These are phyloP conservation scores for Cercospora sesami DNA, from an alignment of 2,329 filamentous ascomycete species.

Conservation along the genomic window DNA sequence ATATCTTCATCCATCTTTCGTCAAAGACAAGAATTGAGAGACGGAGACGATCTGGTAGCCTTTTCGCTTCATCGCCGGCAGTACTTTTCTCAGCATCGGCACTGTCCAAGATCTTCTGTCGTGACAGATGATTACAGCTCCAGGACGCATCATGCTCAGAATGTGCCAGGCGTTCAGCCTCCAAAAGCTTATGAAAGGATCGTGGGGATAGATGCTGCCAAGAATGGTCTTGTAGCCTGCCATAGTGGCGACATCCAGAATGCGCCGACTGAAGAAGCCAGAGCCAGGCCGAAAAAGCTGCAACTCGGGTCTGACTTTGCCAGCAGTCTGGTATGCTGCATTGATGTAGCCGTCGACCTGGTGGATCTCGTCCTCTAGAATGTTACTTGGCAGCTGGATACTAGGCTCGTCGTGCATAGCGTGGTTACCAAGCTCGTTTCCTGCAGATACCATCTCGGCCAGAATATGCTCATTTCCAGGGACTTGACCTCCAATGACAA, in stretches of 20 bases:
- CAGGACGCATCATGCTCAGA: slow-evolving; percentile 73
- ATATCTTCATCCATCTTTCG: slow-evolving; percentile 19
- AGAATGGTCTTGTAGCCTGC: slow-evolving; percentile 73
- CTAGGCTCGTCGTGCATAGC: slow-evolving; percentile 85
- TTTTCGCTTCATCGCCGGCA: slow-evolving; percentile 68
- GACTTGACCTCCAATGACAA: slow-evolving; percentile 80
- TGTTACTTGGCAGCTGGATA: slow-evolving; percentile 57
- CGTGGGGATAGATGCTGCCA: slow-evolving; percentile 84
- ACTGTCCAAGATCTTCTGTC: slow-evolving; percentile 80
- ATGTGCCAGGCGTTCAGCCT: slow-evolving; percentile 75
- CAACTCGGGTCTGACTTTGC: slow-evolving; percentile 51
- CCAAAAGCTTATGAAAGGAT: slow-evolving; percentile 75
- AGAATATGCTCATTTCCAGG: slow-evolving; percentile 53
- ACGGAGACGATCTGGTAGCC: slow-evolving; percentile 74
- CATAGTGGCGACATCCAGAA: slow-evolving; percentile 60
- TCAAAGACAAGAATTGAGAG: slow-evolving; percentile 59
- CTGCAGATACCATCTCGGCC: slow-evolving; percentile 53
- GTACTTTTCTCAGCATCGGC: slow-evolving; percentile 71
- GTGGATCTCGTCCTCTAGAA: slow-evolving; percentile 64
- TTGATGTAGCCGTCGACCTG: slow-evolving; percentile 63
- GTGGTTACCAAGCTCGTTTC: slow-evolving; percentile 73
- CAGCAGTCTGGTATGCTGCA: slow-evolving; percentile 53
- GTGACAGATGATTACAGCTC: slow-evolving; percentile 82
- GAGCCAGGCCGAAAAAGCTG: slow-evolving; percentile 78
- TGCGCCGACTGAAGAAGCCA: slow-evolving; percentile 73